phyloP scores from a whole-genome alignment of 2,329 filamentous ascomycete species.

The Dothideomycetes sp. region DNA sequence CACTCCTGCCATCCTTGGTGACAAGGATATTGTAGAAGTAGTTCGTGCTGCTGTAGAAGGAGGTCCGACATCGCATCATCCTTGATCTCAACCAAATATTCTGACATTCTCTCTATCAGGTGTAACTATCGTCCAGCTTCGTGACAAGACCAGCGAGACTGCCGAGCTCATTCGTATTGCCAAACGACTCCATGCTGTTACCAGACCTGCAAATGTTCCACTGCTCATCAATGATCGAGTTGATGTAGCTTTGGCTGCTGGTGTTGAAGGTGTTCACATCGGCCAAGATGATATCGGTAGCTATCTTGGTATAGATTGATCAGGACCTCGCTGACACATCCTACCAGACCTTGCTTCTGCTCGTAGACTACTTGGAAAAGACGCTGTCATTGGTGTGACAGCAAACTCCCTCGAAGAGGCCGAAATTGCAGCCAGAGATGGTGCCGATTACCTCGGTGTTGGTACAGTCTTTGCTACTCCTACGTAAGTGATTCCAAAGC shows the following conservation, averaged over 20 bases:
- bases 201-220: constrained; percentile 59
- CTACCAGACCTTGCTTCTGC: constrained; percentile 51
- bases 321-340: no score
- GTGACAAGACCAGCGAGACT: constrained; percentile 78
- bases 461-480: constrained; percentile 81
- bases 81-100: neutral
- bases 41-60: constrained; percentile 68
- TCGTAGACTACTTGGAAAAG: constrained; percentile 60
- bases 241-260: constrained; percentile 76
- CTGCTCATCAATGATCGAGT: constrained; percentile 89
- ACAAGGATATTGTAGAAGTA: constrained; percentile 58
- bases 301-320: constrained; percentile 19
- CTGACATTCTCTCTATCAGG: constrained; percentile 31
- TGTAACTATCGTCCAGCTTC: constrained; percentile 78
- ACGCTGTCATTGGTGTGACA: constrained; percentile 81
- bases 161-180: constrained; percentile 61
- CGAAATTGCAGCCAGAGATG: constrained; percentile 57
- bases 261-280: constrained; percentile 85
- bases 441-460: constrained; percentile 86
- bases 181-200: constrained; percentile 60
- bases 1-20: constrained; percentile 71
- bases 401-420: constrained; percentile 70
- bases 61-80: constrained; percentile 38
- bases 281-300: constrained; percentile 87
- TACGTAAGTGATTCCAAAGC: constrained; percentile 46